Base-by-base conservation (phyloP, 768 basidiomycete genomes). In the Rossbeevera mucosa region DNA sequence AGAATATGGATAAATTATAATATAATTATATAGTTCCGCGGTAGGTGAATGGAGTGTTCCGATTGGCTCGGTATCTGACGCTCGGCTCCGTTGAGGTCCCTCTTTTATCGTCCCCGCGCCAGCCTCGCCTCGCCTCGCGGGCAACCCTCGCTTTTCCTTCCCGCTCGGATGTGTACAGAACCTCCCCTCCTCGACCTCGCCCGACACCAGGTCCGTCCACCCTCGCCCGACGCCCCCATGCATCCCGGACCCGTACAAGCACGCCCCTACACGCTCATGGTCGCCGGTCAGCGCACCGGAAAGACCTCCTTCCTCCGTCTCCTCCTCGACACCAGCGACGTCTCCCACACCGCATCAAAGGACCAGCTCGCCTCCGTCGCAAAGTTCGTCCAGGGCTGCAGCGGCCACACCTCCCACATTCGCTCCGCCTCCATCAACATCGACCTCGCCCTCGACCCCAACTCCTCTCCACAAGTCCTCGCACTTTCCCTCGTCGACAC, bases 291-390 rank as follows among this genome's bases (percentile, higher is more conserved):
- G 66, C 77, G 85, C 72, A 84, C 86, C 72, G 87, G 88, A 72
- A 93, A 93, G 79, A 90, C 89, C 21, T 85, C 88, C 55, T 88
- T 93, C 64, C 84, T 91, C 64, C 82, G 88, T 52, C 86, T 91
- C 63, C 77, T 93, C 58, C 80, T 91, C 69, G 88, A 91, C 75
- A 89, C 91, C 58, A 80, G 80, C 74, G 74, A 80, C 65, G 75
- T 91, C 63, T 79, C 87, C 13, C 72, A 77, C 36, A 66, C 74
- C 20, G 79, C 82, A 49, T 75, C 80, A 44, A 83, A 82, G 64
- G 88, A 88, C 64, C 88, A 92, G 75, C 81, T 88, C 59, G 80
- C 81, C 48, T 83, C 82, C 64, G 82, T 89, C 66, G 88, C 88
- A 59, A 86, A 85, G 72, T 90, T 91, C 70, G 84, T 88, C 16